Conservation (phyloP, 1,139 yeast species). For the Ogataea hybrid region DNA sequence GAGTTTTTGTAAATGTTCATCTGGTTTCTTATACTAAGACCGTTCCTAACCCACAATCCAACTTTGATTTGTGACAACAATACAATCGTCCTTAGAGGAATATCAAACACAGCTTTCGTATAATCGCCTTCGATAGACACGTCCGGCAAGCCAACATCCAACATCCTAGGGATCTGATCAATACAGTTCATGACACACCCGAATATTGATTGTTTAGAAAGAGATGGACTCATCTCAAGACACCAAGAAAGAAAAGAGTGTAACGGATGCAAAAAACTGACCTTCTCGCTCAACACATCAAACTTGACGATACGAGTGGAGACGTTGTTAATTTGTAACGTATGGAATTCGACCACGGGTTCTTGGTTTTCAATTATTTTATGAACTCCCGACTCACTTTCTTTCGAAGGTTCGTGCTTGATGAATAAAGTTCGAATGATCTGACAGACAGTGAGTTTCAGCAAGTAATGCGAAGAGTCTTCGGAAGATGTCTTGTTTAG, state of each 20-base stretch:
- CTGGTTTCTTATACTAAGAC: constrained; percentile 74
- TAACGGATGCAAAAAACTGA: constrained; percentile 78
- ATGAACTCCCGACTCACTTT: constrained; percentile 3
- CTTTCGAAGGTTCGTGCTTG: constrained; percentile 6
- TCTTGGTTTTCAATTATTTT: constrained; percentile 26
- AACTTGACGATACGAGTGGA: constrained; percentile 37
- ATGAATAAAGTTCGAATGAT: constrained; percentile 11
- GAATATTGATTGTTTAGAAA: constrained; percentile 28
- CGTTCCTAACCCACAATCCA: constrained; percentile 64
- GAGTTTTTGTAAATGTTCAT: constrained; percentile 75
- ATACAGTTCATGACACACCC: constrained; percentile 20
- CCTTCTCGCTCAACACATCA: constrained; percentile 44
- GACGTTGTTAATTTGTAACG: constrained; percentile 10
- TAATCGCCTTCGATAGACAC: constrained; percentile 19
- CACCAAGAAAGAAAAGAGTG: constrained; percentile 74
- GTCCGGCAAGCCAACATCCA: constrained; percentile 9
- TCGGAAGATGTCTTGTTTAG: constrained; percentile 33
- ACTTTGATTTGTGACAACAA: constrained; percentile 54
- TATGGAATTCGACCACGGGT: constrained; percentile 19
- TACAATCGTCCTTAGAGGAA: constrained; percentile 70
- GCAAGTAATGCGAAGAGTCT: constrained; percentile 7
- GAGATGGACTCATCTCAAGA: constrained; percentile 47
- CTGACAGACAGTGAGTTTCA: constrained; percentile 8
- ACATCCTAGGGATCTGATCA: constrained; percentile 22
- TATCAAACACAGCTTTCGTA: constrained; percentile 53